Percentiles rank a stretch among this genome's conserved stretches.
These are phyloP conservation scores for Macrophomina tecta DNA, from an alignment of 2,329 filamentous ascomycete species.

Conservation along the genomic window DNA sequence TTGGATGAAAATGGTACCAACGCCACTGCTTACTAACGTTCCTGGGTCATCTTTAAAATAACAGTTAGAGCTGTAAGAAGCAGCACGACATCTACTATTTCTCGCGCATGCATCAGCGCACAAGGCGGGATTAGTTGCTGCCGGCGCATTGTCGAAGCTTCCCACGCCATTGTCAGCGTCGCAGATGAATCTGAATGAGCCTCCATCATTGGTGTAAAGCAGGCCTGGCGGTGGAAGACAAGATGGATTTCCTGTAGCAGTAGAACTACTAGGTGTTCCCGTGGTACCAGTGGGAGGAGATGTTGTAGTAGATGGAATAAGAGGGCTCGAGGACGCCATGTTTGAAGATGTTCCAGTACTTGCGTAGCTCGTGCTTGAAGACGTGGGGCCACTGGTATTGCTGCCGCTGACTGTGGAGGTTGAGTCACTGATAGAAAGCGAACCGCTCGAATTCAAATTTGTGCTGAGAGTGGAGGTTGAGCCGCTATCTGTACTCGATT, in stretches of 20 bases:
- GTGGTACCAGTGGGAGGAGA: neutral
- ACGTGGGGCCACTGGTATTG: neutral
- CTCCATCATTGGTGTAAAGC: neutral
- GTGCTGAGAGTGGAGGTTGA: too few species aligned
- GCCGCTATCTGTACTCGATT: too few species aligned
- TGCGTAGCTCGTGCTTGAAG: neutral
- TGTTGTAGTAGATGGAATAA: neutral
- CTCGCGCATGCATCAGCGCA: neutral
- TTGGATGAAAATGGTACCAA: constrained; percentile 1
- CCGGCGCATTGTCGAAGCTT: neutral
- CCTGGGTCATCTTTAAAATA: neutral
- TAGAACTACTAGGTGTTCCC: neutral
- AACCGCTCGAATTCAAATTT: too few species aligned
- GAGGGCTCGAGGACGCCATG: neutral
- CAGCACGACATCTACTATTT: neutral
- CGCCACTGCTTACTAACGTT: neutral
- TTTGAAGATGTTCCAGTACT: neutral
- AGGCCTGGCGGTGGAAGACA: neutral
- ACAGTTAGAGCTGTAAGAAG: constrained; percentile 2
- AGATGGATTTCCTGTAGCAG: neutral
- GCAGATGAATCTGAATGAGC: constrained; percentile 1
- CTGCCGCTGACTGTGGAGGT: too few species aligned
- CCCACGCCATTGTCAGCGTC: neutral
- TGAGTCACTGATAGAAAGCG: too few species aligned
- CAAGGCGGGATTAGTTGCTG: neutral